Evolutionary conservation across 768 basidiomycete genomes (phyloP).

Genomic region (Lentinus tigrinus): DNA sequence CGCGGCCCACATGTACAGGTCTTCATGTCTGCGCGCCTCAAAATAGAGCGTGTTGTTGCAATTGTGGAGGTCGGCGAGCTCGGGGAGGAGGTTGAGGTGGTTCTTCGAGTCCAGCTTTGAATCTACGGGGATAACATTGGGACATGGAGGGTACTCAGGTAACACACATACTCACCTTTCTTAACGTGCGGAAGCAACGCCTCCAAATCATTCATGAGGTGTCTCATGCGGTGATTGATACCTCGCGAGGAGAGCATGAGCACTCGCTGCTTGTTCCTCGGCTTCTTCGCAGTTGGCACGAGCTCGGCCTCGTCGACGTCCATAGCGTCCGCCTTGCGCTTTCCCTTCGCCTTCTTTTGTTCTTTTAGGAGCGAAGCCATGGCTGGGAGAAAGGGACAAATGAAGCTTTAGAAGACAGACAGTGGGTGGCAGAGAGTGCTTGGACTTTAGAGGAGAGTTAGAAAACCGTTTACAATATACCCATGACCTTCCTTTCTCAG

Average conservation of each 20-base stretch:
- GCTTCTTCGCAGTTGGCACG: conserved; percentile 43
- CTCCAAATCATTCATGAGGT: conserved; percentile 94
- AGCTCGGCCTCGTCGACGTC: conserved; percentile 50
- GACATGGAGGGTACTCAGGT: neutral
- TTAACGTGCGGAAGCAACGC: conserved; percentile 90
- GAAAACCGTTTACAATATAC: neutral
- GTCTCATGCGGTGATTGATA: conserved; percentile 93
- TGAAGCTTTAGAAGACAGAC: no score
- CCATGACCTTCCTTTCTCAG: neutral
- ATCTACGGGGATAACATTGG: conserved; percentile 48
- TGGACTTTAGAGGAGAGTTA: no score
- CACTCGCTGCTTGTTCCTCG: conserved; percentile 94
- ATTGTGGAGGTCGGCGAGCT: conserved; percentile 94
- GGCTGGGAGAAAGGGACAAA: no score
- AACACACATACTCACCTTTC: conserved; percentile 63
- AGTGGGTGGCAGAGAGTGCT: no score
- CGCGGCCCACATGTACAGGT: conserved; percentile 94
- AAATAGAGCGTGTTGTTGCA: conserved; percentile 98
- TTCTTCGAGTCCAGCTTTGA: conserved; percentile 97
- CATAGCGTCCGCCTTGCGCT: conserved; percentile 64
- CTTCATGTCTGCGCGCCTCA: conserved; percentile 93
- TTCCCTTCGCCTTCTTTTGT: conserved; percentile 56
- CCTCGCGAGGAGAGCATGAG: conserved; percentile 91
- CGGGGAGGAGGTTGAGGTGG: conserved; percentile 87
- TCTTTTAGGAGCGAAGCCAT: conserved; percentile 70